Base-by-base conservation (phyloP, 306 rosid genomes). In the Vigna reflexopilosa region DNA sequence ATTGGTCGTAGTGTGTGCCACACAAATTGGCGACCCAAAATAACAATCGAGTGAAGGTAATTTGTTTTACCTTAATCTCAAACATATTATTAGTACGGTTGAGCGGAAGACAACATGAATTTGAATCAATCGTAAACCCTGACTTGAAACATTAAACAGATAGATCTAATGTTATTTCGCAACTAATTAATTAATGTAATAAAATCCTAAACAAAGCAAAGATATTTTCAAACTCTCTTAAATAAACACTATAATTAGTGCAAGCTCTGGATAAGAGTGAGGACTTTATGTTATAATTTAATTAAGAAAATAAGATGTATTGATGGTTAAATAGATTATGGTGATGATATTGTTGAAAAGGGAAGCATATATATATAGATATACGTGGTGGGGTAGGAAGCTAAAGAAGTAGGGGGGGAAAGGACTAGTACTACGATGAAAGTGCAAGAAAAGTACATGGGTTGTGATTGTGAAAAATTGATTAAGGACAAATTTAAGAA, bases 361-460 rank as follows among this genome's bases (percentile, higher is more conserved):
- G 57, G 59, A 0, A 54, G 13, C 24, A 54, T 57, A 26, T 26
- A 26, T 24, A n/a, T n/a, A n/a, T n/a, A n/a, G n/a, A 20, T 0
- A 32, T 49, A 19, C 15, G 22, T 70, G 71, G 76, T 70, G 28
- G 76, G 72, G 66, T 42, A 42, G 47, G 1, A 10, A 36, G 30
- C 52, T 76, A 67, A 52, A 64, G 1, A 44, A 7, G 48, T 32
- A 34, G 19, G 38, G 9, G 38, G 38, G 4, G 6, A 75, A 62
- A 19, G 73, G 14, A 42, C 47, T 42, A 9, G 47, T 42, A 49
- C 40, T 48, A 5, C 15, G 19, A 19, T 12, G 85, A 55, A 77
- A 77, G 79, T 82, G 82, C 82, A 72, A 64, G 47, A 66, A 26
- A 77, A 77, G 85, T 65, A 77, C 79, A 71, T 1, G 38, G 40